A percentile compares a stretch with the other conserved stretches of the same genome.
Conservation (phyloP, 2,329 filamentous ascomycete species). For the Chrysoporthe deuterocubensis region DNA sequence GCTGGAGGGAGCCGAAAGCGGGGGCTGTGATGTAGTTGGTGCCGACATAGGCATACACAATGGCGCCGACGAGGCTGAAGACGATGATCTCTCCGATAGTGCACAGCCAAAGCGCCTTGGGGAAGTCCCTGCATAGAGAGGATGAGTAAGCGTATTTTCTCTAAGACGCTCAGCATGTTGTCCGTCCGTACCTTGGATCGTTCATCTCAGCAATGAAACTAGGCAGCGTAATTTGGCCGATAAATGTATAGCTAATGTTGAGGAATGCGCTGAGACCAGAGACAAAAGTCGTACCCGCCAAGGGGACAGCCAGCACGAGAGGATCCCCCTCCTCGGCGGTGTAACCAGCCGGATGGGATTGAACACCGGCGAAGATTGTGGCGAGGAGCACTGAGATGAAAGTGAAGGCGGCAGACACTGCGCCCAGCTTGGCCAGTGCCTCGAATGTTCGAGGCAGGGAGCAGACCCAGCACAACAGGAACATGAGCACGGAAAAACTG, state of each 20-base stretch:
- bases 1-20: slow-evolving; percentile 81
- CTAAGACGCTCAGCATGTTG: neutral
- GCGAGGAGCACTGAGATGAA: slow-evolving; percentile 87
- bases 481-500: slow-evolving; percentile 74
- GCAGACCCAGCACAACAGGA: slow-evolving; percentile 74
- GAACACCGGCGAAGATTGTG: slow-evolving; percentile 78
- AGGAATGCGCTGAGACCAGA: slow-evolving; percentile 84
- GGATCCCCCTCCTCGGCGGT: slow-evolving; percentile 59
- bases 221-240: slow-evolving; percentile 90
- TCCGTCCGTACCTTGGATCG: slow-evolving; percentile 51
- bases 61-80: slow-evolving; percentile 79
- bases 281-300: slow-evolving; percentile 77
- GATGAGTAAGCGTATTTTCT: neutral
- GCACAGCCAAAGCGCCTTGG: slow-evolving; percentile 89
- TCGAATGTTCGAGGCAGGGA: slow-evolving; percentile 87
- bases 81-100: slow-evolving; percentile 87
- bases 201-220: slow-evolving; percentile 97
- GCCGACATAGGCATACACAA: slow-evolving; percentile 87
- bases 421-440: slow-evolving; percentile 78
- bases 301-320: slow-evolving; percentile 69
- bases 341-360: slow-evolving; percentile 73
- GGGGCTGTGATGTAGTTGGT: slow-evolving; percentile 87
- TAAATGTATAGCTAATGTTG: slow-evolving; percentile 96
- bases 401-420: slow-evolving; percentile 81
- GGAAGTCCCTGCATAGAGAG: slow-evolving; percentile 69